A percentile compares a stretch with the other conserved stretches of the same genome.
phyloP scores from a whole-genome alignment of 1,139 yeast genomes.

The Yamadazyma blattariae region DNA sequence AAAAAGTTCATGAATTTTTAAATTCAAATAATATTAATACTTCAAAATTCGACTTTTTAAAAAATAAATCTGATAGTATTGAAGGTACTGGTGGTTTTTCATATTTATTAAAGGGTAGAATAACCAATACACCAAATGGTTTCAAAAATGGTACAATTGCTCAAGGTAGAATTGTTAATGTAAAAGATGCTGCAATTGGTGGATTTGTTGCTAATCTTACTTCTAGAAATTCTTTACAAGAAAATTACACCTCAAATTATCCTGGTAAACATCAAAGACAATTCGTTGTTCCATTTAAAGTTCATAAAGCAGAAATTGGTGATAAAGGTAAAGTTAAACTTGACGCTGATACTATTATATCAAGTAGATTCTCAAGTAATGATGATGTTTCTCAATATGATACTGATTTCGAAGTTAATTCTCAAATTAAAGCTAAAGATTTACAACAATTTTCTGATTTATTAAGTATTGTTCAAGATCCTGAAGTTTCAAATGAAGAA shows the following conservation, averaged over 20 bases:
- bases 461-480: conserved; percentile 14
- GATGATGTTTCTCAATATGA: conserved; percentile 20
- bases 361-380: conserved; percentile 1
- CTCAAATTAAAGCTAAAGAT: conserved; percentile 36
- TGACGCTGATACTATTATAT: conserved; percentile 25
- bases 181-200: conserved; percentile 63
- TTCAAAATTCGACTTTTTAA: conserved; percentile 6
- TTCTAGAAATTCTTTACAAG: conserved; percentile 40
- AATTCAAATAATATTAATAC: conserved; percentile 7
- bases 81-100: conserved; percentile 76
- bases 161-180: conserved; percentile 66
- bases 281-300: conserved; percentile 43
- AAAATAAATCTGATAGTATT: conserved; percentile 19
- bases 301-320: conserved; percentile 38
- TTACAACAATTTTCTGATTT: conserved; percentile 16
- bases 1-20: conserved; percentile 29
- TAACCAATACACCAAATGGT: conserved; percentile 76
- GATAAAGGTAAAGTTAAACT: conserved; percentile 37
- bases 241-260: conserved; percentile 37
- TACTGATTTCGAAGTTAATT: conserved; percentile 30
- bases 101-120: conserved; percentile 68
- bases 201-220: conserved; percentile 60
- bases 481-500: not conserved
- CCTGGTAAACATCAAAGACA: conserved; percentile 47
- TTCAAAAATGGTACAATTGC: conserved; percentile 54